phyloP scores from a whole-genome alignment of 345 rosid genomes.

The Aquilaria yunnanensis region DNA sequence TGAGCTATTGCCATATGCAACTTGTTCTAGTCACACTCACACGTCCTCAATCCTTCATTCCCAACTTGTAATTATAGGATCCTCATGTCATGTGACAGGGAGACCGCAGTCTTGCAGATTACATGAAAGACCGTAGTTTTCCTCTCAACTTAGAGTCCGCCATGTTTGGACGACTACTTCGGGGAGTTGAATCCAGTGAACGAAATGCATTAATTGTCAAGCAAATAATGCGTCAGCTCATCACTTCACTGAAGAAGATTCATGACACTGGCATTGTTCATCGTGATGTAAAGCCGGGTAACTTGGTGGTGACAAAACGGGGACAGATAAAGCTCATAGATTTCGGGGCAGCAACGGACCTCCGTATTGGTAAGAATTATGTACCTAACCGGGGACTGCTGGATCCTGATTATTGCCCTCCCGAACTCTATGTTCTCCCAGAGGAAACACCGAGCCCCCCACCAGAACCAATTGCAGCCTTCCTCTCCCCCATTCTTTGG shows the following conservation, averaged over 20 bases:
- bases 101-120: conserved; percentile 75
- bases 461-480: conserved; percentile 88
- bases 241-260: conserved; percentile 79
- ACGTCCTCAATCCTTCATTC: too few species aligned
- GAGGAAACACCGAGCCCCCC: conserved; percentile 95
- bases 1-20: too few species aligned
- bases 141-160: conserved; percentile 77
- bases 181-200: conserved; percentile 66
- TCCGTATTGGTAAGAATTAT: conserved; percentile 94
- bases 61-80: conserved; percentile 23
- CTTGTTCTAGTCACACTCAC: too few species aligned
- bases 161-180: conserved; percentile 81
- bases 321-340: conserved; percentile 94
- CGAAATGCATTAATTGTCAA: conserved; percentile 80
- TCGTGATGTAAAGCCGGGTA: conserved; percentile 88
- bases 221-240: conserved; percentile 90
- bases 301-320: conserved; percentile 84
- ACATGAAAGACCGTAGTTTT: conserved; percentile 82
- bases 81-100: conserved; percentile 52
- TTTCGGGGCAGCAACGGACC: conserved; percentile 95
- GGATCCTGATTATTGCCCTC: conserved; percentile 93
- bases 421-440: conserved; percentile 89
- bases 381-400: conserved; percentile 59
- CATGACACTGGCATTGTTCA: conserved; percentile 94
- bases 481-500: conserved; percentile 87